Base-by-base conservation (phyloP, 2,329 filamentous ascomycete species). In the Diaporthe caulivora region DNA sequence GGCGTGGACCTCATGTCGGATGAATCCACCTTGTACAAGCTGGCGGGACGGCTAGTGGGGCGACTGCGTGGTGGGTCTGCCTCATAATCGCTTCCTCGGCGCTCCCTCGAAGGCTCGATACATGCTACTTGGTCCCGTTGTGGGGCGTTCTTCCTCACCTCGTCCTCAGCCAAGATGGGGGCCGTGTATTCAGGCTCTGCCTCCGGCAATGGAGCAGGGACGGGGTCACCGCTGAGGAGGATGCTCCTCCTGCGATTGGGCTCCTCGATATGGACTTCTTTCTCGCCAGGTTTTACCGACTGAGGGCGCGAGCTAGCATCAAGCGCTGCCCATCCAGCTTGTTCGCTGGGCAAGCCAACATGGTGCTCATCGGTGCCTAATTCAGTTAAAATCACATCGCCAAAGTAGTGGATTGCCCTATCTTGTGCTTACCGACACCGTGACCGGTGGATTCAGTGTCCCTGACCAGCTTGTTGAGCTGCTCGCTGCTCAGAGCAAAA, bases 321-420 rank as follows among this genome's bases (percentile, higher is more conserved):
- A 76, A 98, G 95, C 17, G 95, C 96, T 75, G 95, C 90, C 84
- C 95, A 98, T 26, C 94, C 97, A 78, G 97, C 91, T 80, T 98
- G 94, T 79, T 98, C 96, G 78, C 94, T 94, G 2, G 97, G 97
- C 5, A 95, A 97, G 72, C 94, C 91, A 65, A 89, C 84, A 72
- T 91, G n/a, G n/a, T n/a, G 87, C 68, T 89, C 89, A 68, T 87
- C 85, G 53, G 90, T 90, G 75, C 91, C 94, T 97, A 72, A 76
- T 72, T 76, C 77, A 64, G 80, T 83, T 78, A 80, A 77, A 77
- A 65, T 72, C 78, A 78, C 55, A 51, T 53, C 49, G 21, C n/a
- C 53, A 57, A 37, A 6, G 3, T 8, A 10, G 37, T 9, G 15
- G n/a, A n/a, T 5, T 31, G 37, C 8, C 37, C 24, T 15, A 11